Evolutionary conservation across 2,329 filamentous ascomycete species (phyloP).

Genomic region (Claviceps citrina): DNA sequence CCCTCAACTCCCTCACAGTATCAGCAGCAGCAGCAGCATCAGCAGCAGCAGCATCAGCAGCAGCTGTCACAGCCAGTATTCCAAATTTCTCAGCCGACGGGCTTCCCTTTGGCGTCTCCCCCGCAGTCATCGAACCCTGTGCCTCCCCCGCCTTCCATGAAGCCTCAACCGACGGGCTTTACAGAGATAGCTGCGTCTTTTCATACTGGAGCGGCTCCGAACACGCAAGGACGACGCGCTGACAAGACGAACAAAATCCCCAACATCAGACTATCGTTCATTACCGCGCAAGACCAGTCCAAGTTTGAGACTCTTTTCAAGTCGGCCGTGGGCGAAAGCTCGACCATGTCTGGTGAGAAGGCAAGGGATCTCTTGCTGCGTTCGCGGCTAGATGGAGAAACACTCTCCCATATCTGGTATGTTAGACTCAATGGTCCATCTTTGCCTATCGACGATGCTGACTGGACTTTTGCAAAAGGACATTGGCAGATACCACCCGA

Average conservation of each 20-base stretch:
- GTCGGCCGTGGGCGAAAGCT: slow-evolving; percentile 71
- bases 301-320: slow-evolving; percentile 98
- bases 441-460: not conserved
- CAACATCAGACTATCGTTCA: slow-evolving; percentile 87
- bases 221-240: slow-evolving; percentile 29
- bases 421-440: slow-evolving; percentile 8
- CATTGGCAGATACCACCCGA: slow-evolving; percentile 85
- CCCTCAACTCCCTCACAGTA: slow-evolving; percentile 45
- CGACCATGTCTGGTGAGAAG: slow-evolving; percentile 84
- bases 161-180: slow-evolving; percentile 52
- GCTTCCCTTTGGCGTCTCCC: slow-evolving; percentile 29
- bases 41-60: slow-evolving; percentile 23
- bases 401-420: slow-evolving; percentile 84
- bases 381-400: slow-evolving; percentile 74
- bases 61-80: slow-evolving; percentile 17
- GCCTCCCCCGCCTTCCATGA: slow-evolving; percentile 42
- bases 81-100: slow-evolving; percentile 27
- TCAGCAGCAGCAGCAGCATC: slow-evolving; percentile 42
- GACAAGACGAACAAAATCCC: slow-evolving; percentile 63
- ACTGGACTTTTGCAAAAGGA: slow-evolving; percentile 36
- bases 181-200: slow-evolving; percentile 53
- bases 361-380: slow-evolving; percentile 77
- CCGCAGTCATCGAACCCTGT: slow-evolving; percentile 35
- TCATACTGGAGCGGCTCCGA: slow-evolving; percentile 32
- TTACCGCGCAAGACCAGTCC: slow-evolving; percentile 83